Conservation (phyloP, 1,284 basidiomycete genomes). For the Ustilago lituana region DNA sequence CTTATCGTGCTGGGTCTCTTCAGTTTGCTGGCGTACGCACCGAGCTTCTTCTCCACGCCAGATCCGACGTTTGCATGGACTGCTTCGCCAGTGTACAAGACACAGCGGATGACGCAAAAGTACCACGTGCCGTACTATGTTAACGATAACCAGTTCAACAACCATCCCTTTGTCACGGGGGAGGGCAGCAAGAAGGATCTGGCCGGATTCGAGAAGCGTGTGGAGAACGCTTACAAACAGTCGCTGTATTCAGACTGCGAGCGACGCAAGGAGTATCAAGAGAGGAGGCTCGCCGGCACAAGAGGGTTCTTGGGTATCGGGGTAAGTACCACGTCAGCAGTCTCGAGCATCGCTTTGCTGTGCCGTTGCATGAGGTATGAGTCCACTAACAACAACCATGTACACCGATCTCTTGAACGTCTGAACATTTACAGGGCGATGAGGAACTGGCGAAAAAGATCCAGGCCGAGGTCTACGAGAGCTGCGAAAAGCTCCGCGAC, state of each 20-base stretch:
- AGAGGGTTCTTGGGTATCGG: conserved; percentile 60
- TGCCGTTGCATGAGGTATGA: too few relatives aligned
- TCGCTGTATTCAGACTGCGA: conserved; percentile 51
- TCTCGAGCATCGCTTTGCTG: too few relatives aligned
- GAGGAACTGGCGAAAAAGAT: conserved; percentile 55
- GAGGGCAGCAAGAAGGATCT: conserved; percentile 36
- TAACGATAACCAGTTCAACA: conserved; percentile 79
- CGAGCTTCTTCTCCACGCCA: conserved; percentile 76
- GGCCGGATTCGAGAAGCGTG: conserved; percentile 48
- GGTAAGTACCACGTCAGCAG: too few relatives aligned
- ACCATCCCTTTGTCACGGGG: conserved; percentile 73
- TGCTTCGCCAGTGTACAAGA: conserved; percentile 61
- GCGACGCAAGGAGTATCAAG: conserved; percentile 47
- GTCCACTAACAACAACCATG: too few relatives aligned
- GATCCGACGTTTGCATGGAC: conserved; percentile 85
- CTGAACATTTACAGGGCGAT: too few relatives aligned
- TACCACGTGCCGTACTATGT: conserved; percentile 86
- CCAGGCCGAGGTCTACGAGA: conserved; percentile 54
- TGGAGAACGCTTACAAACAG: conserved; percentile 55
- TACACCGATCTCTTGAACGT: too few relatives aligned
- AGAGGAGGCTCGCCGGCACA: conserved; percentile 43
- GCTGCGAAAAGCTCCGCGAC: conserved; percentile 62
- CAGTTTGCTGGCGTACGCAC: conserved; percentile 84
- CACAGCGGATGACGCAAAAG: conserved; percentile 71
- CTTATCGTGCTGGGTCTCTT: conserved; percentile 70